Conservation (phyloP, 2,329 filamentous ascomycete genomes). For the Penicillium thymicola region DNA sequence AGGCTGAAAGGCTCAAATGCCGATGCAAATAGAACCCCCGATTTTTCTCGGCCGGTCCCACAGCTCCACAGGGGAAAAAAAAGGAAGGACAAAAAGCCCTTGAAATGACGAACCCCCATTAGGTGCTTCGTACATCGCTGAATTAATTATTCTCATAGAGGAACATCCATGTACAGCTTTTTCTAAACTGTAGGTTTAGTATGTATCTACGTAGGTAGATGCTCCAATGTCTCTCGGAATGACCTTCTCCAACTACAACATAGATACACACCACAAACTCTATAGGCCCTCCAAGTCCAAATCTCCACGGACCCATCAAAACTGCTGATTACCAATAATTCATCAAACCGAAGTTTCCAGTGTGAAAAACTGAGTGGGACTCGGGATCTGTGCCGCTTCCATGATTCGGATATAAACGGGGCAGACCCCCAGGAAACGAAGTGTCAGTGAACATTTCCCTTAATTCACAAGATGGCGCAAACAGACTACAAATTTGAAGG, state of each 20-base stretch:
- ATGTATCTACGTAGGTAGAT: background rate
- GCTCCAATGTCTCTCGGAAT: background rate
- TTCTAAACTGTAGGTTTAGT: background rate
- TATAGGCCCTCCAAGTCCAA: background rate
- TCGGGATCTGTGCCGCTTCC: constrained; percentile 3
- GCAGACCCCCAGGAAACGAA: background rate
- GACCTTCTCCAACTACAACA: background rate
- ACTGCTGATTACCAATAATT: constrained; percentile 19
- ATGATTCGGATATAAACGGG: constrained; percentile 14
- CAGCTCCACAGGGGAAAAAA: background rate
- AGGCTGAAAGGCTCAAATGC: background rate
- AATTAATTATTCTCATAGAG: background rate
- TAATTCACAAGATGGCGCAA: constrained; percentile 15
- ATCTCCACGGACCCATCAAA: background rate
- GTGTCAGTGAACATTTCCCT: background rate
- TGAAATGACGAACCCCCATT: background rate
- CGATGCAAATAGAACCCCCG: background rate
- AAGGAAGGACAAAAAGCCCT: background rate
- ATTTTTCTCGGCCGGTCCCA: background rate
- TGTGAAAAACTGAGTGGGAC: constrained; percentile 5
- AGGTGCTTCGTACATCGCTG: too few species aligned
- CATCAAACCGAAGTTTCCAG: constrained; percentile 11
- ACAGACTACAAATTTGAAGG: constrained; percentile 54
- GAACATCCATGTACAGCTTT: background rate
- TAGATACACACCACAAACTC: background rate